Percentiles rank a stretch among this genome's conserved stretches.
Conservation (phyloP, 2,329 filamentous ascomycete species). For the Lomentospora prolificans region DNA sequence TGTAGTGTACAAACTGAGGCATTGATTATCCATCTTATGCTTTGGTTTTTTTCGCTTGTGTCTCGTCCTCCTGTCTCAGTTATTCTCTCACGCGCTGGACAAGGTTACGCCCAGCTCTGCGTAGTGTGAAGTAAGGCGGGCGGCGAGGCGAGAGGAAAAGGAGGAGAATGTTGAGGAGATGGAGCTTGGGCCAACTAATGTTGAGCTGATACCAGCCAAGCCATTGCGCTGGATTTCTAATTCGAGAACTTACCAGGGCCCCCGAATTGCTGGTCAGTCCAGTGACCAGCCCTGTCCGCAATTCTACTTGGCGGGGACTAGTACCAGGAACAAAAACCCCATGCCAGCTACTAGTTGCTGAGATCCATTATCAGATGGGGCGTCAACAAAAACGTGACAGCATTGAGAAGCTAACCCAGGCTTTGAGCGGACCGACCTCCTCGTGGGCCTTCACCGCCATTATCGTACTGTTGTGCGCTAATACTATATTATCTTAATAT, state of each 20-base stretch:
- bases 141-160: too few relatives aligned
- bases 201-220: slow-evolving; percentile 1
- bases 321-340: background rate
- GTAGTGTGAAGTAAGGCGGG: background rate
- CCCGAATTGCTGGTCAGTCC: background rate
- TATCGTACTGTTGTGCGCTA: background rate
- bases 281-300: background rate
- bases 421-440: background rate
- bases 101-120: background rate
- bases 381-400: background rate
- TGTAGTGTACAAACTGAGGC: too few relatives aligned
- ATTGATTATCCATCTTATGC: too few relatives aligned
- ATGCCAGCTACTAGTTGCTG: background rate
- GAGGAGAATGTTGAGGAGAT: slow-evolving; percentile 10
- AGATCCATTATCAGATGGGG: background rate
- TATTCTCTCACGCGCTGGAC: background rate
- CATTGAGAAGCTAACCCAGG: background rate
- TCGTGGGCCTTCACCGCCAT: background rate
- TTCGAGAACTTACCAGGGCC: too few relatives aligned
- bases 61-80: background rate
- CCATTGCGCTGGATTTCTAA: background rate
- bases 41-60: too few relatives aligned
- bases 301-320: background rate
- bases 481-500: too few relatives aligned
- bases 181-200: slow-evolving; percentile 8